Evolutionary conservation across 768 basidiomycete species (phyloP).

Genomic region (Terana coerulea): DNA sequence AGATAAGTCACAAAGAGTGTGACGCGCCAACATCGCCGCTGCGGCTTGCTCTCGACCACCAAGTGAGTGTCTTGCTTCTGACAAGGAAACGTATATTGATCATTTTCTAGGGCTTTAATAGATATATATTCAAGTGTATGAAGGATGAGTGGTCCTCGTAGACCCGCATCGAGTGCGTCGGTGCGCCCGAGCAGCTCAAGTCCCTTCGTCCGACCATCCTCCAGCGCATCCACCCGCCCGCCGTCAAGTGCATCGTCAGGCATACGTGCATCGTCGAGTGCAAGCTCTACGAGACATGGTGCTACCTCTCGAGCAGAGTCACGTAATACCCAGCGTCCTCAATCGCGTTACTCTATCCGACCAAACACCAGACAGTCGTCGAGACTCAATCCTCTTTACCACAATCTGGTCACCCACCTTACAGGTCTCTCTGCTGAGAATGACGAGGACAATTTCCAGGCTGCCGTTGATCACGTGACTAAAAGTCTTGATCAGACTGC

Average conservation of each 20-base stretch:
- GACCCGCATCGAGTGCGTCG: slow-evolving; percentile 13
- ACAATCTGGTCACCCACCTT: slow-evolving; percentile 51
- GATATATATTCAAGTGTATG: no score
- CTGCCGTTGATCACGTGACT: slow-evolving; percentile 51
- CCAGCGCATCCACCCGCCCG: slow-evolving; percentile 40
- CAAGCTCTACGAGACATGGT: slow-evolving; percentile 39
- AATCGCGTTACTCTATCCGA: slow-evolving; percentile 40
- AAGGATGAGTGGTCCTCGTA: neutral
- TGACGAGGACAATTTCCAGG: slow-evolving; percentile 42
- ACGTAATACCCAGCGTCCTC: slow-evolving; percentile 24
- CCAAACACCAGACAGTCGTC: slow-evolving; percentile 47
- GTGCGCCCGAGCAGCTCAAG: slow-evolving; percentile 33
- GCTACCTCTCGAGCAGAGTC: slow-evolving; percentile 34
- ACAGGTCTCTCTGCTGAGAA: slow-evolving; percentile 44
- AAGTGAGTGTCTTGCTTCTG: no score
- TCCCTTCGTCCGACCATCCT: slow-evolving; percentile 42
- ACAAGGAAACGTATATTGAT: no score
- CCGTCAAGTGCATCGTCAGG: slow-evolving; percentile 32
- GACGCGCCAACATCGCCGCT: no score
- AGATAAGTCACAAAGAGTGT: no score
- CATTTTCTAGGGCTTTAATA: no score
- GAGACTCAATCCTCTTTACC: slow-evolving; percentile 50
- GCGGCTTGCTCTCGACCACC: no score
- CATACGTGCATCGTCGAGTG: slow-evolving; percentile 41
- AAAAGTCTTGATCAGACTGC: slow-evolving; percentile 55